These are phyloP conservation scores for Globisporangium paddicum DNA, from an alignment of 352 stramenopile genomes.

Conservation along the genomic window DNA sequence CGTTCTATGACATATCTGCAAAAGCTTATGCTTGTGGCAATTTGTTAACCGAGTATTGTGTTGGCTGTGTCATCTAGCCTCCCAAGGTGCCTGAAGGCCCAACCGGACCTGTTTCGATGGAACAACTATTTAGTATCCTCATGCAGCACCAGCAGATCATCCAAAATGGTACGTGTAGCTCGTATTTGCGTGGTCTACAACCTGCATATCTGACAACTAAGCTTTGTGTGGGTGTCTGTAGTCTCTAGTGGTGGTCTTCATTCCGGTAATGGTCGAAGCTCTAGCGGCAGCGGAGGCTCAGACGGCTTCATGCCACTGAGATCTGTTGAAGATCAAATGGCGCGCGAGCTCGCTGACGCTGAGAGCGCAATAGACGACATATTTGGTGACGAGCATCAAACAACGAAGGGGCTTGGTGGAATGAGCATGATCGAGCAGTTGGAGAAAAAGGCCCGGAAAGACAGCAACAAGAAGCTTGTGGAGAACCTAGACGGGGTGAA, in stretches of 20 bases:
- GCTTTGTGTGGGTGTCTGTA: constrained; percentile 14
- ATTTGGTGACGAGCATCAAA: constrained; percentile 76
- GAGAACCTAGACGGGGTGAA: constrained; percentile 67
- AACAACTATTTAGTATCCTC: constrained; percentile 81
- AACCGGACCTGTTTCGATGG: constrained; percentile 67
- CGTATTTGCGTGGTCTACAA: neutral
- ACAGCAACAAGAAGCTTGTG: constrained; percentile 87
- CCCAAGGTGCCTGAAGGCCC: constrained; percentile 23
- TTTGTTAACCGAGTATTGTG: neutral
- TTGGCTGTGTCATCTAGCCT: constrained; percentile 24
- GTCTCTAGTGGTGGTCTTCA: constrained; percentile 29
- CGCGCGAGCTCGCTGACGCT: constrained; percentile 66
- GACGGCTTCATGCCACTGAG: constrained; percentile 19
- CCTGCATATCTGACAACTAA: neutral
- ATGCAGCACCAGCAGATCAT: constrained; percentile 89
- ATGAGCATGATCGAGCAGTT: constrained; percentile 88
- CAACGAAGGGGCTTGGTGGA: constrained; percentile 52
- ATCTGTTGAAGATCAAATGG: constrained; percentile 83
- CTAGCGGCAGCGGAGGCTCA: constrained; percentile 17
- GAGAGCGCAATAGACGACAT: constrained; percentile 82
- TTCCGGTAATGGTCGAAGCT: constrained; percentile 5
- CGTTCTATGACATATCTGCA: constrained; percentile 11
- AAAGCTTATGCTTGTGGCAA: neutral
- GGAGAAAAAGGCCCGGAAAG: constrained; percentile 80
- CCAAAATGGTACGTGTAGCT: constrained; percentile 48